These are phyloP conservation scores for Lepraria neglecta DNA, from an alignment of 495 filamentous ascomycete genomes.

Conservation along the genomic window DNA sequence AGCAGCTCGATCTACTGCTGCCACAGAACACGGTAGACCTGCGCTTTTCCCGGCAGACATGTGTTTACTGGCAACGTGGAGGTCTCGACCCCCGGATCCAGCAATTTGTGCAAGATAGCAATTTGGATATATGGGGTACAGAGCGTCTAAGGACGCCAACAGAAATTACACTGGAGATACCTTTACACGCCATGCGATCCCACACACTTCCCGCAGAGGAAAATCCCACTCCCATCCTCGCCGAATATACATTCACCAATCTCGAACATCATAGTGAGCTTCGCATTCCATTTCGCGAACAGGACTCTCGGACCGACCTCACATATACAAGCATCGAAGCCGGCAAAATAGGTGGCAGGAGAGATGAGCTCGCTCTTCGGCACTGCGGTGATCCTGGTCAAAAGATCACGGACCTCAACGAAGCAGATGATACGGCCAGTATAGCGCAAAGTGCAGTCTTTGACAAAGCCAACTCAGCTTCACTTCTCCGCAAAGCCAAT, in stretches of 20 bases:
- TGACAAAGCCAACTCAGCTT: neutral
- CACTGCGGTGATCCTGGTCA: neutral
- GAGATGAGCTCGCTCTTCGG: slow-evolving; percentile 19
- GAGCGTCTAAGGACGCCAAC: slow-evolving; percentile 20
- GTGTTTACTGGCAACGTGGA: slow-evolving; percentile 7
- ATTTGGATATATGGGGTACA: slow-evolving; percentile 22
- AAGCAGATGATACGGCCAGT: neutral
- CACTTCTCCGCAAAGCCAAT: neutral
- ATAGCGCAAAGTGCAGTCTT: neutral
- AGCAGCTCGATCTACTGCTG: slow-evolving; percentile 22
- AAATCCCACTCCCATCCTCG: neutral
- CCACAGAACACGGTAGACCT: slow-evolving; percentile 21
- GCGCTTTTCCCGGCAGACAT: slow-evolving; percentile 13
- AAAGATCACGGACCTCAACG: neutral
- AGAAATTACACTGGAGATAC: slow-evolving; percentile 17
- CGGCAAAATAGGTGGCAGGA: slow-evolving; percentile 17
- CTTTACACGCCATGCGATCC: slow-evolving; percentile 7
- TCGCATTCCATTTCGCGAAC: neutral
- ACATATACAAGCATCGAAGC: slow-evolving; percentile 22
- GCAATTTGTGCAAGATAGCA: slow-evolving; percentile 22
- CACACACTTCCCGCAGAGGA: neutral
- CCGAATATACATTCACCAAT: slow-evolving; percentile 20
- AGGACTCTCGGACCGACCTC: slow-evolving; percentile 10
- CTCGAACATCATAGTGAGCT: slow-evolving; percentile 18
- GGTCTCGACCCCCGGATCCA: slow-evolving; percentile 17